These are phyloP conservation scores for Patellaria atrata DNA, from an alignment of 495 filamentous ascomycete species.

Conservation along the genomic window DNA sequence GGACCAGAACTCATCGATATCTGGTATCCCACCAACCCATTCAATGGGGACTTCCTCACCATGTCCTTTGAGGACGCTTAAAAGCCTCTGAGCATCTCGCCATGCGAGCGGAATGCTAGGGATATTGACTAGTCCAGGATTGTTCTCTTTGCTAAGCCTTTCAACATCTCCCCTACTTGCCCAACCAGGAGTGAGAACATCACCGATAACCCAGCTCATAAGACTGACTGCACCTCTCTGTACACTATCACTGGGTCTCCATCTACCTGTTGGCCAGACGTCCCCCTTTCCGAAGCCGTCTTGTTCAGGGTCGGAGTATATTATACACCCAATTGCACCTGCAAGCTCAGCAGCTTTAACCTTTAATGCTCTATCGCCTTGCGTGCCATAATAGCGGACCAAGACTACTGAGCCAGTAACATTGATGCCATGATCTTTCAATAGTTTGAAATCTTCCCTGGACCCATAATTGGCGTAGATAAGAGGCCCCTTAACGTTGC, in stretches of 20 bases:
- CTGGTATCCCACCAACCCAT: conserved; percentile 64
- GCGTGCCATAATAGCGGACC: conserved; percentile 64
- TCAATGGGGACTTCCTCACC: conserved; percentile 54
- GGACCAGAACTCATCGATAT: conserved; percentile 52
- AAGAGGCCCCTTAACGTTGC: conserved; percentile 80
- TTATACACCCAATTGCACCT: conserved; percentile 74
- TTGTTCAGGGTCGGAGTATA: conserved; percentile 78
- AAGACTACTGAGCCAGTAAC: conserved; percentile 70
- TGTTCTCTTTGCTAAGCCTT: conserved; percentile 52
- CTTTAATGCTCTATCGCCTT: conserved; percentile 59
- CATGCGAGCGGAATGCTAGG: conserved; percentile 80
- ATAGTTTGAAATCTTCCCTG: conserved; percentile 58
- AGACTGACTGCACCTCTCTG: conserved; percentile 73
- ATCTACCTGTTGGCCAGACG: conserved; percentile 58
- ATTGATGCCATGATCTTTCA: conserved; percentile 56
- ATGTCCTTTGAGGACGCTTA: conserved; percentile 62
- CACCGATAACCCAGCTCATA: conserved; percentile 69
- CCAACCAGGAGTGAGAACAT: conserved; percentile 79
- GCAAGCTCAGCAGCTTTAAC: conserved; percentile 78
- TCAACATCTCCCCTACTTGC: conserved; percentile 56
- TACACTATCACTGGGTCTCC: conserved; percentile 64
- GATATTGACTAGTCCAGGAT: conserved; percentile 60
- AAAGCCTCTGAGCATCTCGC: conserved; percentile 69
- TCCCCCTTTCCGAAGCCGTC: conserved; percentile 60
- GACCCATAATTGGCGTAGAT: conserved; percentile 91